Evolutionary conservation across 495 filamentous ascomycete species (phyloP).

Genomic region (Talaromyces liani): DNA sequence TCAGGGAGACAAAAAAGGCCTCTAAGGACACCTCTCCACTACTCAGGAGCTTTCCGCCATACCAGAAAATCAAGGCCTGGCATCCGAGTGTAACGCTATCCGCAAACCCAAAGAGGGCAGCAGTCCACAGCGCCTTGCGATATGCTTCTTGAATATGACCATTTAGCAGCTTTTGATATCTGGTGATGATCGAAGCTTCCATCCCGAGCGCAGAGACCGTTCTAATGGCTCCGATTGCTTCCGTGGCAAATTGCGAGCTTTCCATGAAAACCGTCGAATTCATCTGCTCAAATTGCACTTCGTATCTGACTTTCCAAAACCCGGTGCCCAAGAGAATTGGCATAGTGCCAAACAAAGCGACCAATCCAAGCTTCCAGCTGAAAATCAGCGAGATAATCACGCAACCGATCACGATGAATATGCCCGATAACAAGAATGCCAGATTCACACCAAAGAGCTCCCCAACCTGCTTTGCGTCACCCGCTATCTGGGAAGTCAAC

Average conservation of each 20-base stretch:
- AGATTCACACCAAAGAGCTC: slow-evolving; percentile 41
- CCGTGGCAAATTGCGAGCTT: slow-evolving; percentile 46
- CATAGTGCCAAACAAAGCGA: slow-evolving; percentile 40
- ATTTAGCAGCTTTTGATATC: slow-evolving; percentile 39
- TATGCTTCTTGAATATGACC: slow-evolving; percentile 40
- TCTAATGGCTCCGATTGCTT: slow-evolving; percentile 46
- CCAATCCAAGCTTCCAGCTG: slow-evolving; percentile 52
- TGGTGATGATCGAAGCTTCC: slow-evolving; percentile 35
- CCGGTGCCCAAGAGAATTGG: slow-evolving; percentile 45
- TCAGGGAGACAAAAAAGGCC: not conserved
- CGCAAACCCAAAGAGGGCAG: slow-evolving; percentile 25
- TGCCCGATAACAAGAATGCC: slow-evolving; percentile 15
- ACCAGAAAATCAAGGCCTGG: slow-evolving; percentile 72
- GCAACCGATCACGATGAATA: slow-evolving; percentile 36
- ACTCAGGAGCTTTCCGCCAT: slow-evolving; percentile 47
- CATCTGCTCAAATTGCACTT: slow-evolving; percentile 38
- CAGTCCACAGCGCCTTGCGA: not conserved
- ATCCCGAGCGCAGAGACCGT: slow-evolving; percentile 49
- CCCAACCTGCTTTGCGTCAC: slow-evolving; percentile 34
- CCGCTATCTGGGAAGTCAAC: slow-evolving; percentile 49
- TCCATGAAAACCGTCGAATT: slow-evolving; percentile 42
- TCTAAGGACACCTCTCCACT: slow-evolving; percentile 14
- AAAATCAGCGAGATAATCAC: slow-evolving; percentile 21
- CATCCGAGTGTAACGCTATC: slow-evolving; percentile 66
- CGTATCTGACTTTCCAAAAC: slow-evolving; percentile 36